These are phyloP conservation scores for Talaromyces funiculosus DNA, from an alignment of 2,329 filamentous ascomycete genomes.

Conservation along the genomic window DNA sequence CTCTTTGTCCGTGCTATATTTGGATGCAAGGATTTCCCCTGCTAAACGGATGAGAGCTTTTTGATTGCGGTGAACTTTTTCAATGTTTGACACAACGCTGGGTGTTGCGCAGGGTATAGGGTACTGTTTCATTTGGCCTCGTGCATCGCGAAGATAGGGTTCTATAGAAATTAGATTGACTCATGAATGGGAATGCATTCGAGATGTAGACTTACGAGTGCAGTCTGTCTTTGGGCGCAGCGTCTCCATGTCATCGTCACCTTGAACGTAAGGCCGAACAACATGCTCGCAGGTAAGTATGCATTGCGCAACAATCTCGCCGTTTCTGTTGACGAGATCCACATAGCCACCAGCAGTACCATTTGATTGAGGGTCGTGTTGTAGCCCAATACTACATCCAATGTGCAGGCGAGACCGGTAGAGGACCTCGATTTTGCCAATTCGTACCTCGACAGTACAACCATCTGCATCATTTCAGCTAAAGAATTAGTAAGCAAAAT, in stretches of 20 bases:
- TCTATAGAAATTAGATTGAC: background rate
- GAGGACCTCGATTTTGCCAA: background rate
- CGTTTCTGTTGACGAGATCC: background rate
- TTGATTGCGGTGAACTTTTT: background rate
- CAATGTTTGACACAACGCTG: background rate
- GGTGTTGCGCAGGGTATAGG: background rate
- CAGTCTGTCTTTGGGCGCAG: background rate
- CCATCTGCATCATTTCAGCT: background rate
- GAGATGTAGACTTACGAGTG: background rate
- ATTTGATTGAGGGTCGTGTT: background rate
- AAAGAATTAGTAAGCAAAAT: background rate
- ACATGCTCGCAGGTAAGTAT: conserved; percentile 7
- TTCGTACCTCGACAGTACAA: conserved; percentile 1
- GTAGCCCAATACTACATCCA: conserved; percentile 3
- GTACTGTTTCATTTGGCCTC: background rate
- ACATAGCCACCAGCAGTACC: conserved; percentile 9
- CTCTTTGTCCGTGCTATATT: background rate
- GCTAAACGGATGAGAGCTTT: background rate
- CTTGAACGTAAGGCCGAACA: background rate
- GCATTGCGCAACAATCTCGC: background rate
- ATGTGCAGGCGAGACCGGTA: background rate
- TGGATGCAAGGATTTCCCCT: conserved; percentile 3
- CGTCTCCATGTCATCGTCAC: background rate
- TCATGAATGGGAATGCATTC: background rate
- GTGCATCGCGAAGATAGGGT: background rate